Evolutionary conservation across 257 asterid genomes (phyloP).

Genomic region (Gentiana straminea): DNA sequence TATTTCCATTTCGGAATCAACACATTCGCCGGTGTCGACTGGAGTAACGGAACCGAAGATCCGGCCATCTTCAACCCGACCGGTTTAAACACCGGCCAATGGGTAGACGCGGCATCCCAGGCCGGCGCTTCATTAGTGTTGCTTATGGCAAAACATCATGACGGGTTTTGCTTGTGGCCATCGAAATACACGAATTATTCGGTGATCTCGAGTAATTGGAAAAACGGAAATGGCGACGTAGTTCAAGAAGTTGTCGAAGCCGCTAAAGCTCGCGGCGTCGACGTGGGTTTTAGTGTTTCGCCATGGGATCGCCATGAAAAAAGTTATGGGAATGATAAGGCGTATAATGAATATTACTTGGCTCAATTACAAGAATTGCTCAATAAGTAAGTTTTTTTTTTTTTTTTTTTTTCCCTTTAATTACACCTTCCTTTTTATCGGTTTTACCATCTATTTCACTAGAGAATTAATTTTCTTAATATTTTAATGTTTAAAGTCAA

Average conservation of each 20-base stretch:
- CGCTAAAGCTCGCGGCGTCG: slow-evolving; percentile 47
- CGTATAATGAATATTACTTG: slow-evolving; percentile 71
- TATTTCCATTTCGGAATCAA: slow-evolving; percentile 86
- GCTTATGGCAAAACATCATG: slow-evolving; percentile 92
- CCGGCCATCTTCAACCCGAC: slow-evolving; percentile 61
- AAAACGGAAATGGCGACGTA: slow-evolving; percentile 65
- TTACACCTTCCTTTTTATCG: no score
- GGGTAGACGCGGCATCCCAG: slow-evolving; percentile 61
- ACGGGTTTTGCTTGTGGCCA: slow-evolving; percentile 97
- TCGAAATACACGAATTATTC: slow-evolving; percentile 77
- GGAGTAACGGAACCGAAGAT: slow-evolving; percentile 79
- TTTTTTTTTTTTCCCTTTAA: no score
- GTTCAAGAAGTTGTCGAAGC: slow-evolving; percentile 54
- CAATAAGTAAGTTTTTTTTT: slow-evolving; percentile 23
- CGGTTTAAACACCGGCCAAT: slow-evolving; percentile 50
- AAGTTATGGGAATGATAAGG: slow-evolving; percentile 53
- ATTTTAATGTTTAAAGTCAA: no score
- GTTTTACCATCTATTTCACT: no score
- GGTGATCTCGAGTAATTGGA: slow-evolving; percentile 69
- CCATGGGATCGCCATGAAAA: slow-evolving; percentile 94
- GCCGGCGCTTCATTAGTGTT: slow-evolving; percentile 63
- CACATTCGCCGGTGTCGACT: slow-evolving; percentile 74
- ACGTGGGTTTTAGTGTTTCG: slow-evolving; percentile 72
- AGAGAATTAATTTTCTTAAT: no score
- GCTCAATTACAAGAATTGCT: slow-evolving; percentile 95